Base-by-base conservation (phyloP, 164 flowering plant species). In the Saururus chinensis region DNA sequence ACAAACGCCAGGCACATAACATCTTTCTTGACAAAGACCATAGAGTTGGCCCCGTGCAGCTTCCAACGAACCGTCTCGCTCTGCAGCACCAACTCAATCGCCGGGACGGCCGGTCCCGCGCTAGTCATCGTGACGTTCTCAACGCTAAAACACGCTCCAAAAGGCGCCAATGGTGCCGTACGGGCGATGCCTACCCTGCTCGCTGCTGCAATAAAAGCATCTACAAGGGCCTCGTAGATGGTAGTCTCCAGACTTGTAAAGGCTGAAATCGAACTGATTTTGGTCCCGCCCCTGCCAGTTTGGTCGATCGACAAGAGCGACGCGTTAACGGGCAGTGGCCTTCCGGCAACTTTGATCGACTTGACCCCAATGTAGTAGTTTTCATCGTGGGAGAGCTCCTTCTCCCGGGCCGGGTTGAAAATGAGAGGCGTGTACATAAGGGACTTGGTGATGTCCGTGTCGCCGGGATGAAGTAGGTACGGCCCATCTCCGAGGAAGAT, bases 291-390 rank as follows among this genome's bases (percentile, higher is more conserved):
- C 2, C 12, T 4, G 4, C 73, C 72, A 16, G 22, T 37, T 2
- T 35, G 61, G 13, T 65, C 37, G 37, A 60, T 56, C 8, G 68
- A 60, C 5, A 71, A 48, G 20, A 74, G 45, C 9, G 74, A 16
- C 0, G 62, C 1, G 70, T 74, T 73, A 0, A 77, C 11, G 0
- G 71, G 65, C 5, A 84, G 62, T 0, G 13, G 14, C 26, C 72
- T 68, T 10, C 49, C 52, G 49, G 73, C 70, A 21, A 81, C 60
- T 42, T 49, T 62, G 9, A 81, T 79, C 5, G 78, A 66, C 20
- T 51, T 81, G 24, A 81, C 74, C 51, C 64, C 70, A 35, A 81
- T 72, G 58, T 35, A 72, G 65, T 81, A 79, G n/a, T n/a, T n/a
- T 53, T 79, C 76, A 42, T 22, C 20, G 19, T 66, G 58, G 58